Percentiles rank a stretch among this genome's conserved stretches.
These are phyloP conservation scores for Sporisorium exsertum DNA, from an alignment of 1,284 basidiomycete genomes.

Conservation along the genomic window DNA sequence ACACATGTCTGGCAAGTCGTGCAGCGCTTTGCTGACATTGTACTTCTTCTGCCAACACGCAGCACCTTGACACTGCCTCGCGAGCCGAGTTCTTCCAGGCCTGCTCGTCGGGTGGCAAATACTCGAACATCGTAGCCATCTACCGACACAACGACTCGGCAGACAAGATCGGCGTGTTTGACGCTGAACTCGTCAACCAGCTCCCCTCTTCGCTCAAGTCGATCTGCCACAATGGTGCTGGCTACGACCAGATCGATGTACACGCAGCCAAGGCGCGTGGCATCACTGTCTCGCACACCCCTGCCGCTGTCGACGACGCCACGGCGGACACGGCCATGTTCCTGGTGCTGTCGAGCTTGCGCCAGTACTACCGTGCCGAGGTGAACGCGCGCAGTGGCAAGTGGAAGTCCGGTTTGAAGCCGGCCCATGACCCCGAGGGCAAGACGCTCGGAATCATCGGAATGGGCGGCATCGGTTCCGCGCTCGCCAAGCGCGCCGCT, in stretches of 20 bases:
- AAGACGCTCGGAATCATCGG: slow-evolving; percentile 63
- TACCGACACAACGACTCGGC: slow-evolving; percentile 78
- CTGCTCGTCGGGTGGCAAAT: slow-evolving; percentile 69
- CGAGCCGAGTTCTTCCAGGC: slow-evolving; percentile 52
- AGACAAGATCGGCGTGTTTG: slow-evolving; percentile 58
- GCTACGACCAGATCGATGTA: slow-evolving; percentile 66
- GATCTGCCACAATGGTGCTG: slow-evolving; percentile 65
- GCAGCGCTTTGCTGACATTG: no score
- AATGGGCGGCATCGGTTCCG: slow-evolving; percentile 63
- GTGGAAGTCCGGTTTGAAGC: slow-evolving; percentile 54
- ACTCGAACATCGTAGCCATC: slow-evolving; percentile 79
- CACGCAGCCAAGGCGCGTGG: slow-evolving; percentile 51
- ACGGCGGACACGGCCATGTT: slow-evolving; percentile 65
- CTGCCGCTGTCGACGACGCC: slow-evolving; percentile 61
- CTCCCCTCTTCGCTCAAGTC: slow-evolving; percentile 58
- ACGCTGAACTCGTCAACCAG: slow-evolving; percentile 51
- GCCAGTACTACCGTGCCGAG: slow-evolving; percentile 61
- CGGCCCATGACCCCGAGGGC: slow-evolving; percentile 58
- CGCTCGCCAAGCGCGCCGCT: slow-evolving; percentile 59
- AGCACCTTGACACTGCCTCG: slow-evolving; percentile 43
- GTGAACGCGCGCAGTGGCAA: slow-evolving; percentile 51
- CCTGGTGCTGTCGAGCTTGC: slow-evolving; percentile 60
- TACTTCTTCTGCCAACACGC: neutral
- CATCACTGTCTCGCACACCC: slow-evolving; percentile 64
- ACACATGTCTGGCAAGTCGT: no score